Conservation (phyloP, 2,329 filamentous ascomycete genomes). For the Fusarium buharicum region DNA sequence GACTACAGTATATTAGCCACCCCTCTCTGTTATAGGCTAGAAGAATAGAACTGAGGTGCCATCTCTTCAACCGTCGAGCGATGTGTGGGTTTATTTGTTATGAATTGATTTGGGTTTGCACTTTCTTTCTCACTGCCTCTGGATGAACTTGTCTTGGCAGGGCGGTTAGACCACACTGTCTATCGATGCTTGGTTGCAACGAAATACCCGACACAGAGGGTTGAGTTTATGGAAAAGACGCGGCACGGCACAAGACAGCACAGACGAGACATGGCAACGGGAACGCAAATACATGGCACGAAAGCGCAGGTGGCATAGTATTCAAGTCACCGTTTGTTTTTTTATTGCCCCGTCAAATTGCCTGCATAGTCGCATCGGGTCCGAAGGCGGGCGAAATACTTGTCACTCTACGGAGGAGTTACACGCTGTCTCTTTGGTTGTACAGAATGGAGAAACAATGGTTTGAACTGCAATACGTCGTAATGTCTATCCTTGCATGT, state of each 20-base stretch:
- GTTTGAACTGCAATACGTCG: constrained; percentile 8
- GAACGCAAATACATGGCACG: not conserved
- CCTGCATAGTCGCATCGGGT: constrained; percentile 1
- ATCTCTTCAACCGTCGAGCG: constrained; percentile 25
- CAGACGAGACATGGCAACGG: not conserved
- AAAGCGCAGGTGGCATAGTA: not conserved
- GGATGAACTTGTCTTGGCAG: constrained; percentile 12
- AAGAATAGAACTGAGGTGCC: constrained; percentile 2
- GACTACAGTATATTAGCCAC: constrained; percentile 7
- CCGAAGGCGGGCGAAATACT: constrained; percentile 10
- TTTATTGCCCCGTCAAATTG: not conserved
- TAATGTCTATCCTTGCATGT: no score
- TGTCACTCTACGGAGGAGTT: constrained; percentile 10
- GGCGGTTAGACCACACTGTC: constrained; percentile 1
- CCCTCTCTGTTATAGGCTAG: constrained; percentile 27
- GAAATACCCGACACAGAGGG: constrained; percentile 13
- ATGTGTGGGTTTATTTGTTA: constrained; percentile 19
- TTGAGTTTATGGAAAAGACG: no score
- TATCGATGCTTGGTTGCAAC: not conserved
- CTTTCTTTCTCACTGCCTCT: not conserved
- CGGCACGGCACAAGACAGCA: not conserved
- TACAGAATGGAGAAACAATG: constrained; percentile 4
- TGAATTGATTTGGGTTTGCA: constrained; percentile 2
- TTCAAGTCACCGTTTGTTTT: constrained; percentile 1
- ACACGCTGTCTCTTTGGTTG: constrained; percentile 11